Conservation (phyloP, 805 yeast genomes). For the Candida khao-thaluensis region DNA sequence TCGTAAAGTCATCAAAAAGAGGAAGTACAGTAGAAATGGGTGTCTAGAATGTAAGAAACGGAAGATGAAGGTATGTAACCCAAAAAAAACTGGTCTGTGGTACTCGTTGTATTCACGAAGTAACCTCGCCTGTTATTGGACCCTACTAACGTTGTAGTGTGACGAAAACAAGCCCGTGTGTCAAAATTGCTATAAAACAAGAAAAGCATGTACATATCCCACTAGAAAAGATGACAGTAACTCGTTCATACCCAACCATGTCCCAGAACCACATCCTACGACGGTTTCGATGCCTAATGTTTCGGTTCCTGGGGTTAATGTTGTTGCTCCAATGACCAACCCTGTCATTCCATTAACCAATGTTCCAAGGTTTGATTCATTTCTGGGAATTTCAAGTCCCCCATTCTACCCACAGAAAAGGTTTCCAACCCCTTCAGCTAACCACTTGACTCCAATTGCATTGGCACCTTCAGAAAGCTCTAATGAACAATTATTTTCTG, state of each 20-base stretch:
- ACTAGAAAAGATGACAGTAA: not conserved
- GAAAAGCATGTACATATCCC: conserved; percentile 12
- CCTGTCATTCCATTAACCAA: not conserved
- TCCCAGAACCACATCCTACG: not conserved
- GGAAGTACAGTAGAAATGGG: conserved; percentile 18
- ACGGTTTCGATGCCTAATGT: not conserved
- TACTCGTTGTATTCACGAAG: too few relatives aligned
- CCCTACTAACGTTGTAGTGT: too few relatives aligned
- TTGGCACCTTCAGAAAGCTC: conserved; percentile 5
- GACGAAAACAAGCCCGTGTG: conserved; percentile 18
- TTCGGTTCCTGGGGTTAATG: not conserved
- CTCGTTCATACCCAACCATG: not conserved
- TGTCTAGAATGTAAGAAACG: conserved; percentile 17
- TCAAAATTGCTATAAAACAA: conserved; percentile 13
- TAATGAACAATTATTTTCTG: conserved; percentile 12
- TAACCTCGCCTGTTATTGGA: too few relatives aligned
- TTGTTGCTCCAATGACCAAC: not conserved
- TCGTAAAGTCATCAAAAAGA: conserved; percentile 13
- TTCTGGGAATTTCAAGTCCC: not conserved
- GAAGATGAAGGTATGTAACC: conserved; percentile 19
- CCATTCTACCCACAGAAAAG: conserved; percentile 2
- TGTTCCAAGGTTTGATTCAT: conserved; percentile 4
- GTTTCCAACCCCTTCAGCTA: not conserved
- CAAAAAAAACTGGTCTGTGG: too few relatives aligned
- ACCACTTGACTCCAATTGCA: not conserved